phyloP scores from a whole-genome alignment of 208 protist species.

The Leishmania mexicana region DNA sequence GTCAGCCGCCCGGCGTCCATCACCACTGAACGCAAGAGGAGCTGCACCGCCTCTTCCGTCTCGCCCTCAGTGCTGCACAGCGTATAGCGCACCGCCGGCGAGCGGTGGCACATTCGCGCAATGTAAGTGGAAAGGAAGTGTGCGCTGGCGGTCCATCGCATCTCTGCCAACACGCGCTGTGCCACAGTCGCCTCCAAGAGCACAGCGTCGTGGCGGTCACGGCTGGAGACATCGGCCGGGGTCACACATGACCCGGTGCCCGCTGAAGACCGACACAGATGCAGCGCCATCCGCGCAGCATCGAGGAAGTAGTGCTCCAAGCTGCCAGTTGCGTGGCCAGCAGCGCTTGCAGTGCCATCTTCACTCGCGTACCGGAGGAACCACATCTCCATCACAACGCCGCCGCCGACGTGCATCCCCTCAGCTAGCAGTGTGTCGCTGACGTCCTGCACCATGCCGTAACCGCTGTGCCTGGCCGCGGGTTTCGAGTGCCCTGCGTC shows the following conservation, averaged over 20 bases:
- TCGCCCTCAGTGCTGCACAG: slow-evolving; percentile 36
- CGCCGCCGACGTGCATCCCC: slow-evolving; percentile 35
- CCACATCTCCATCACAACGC: slow-evolving; percentile 60
- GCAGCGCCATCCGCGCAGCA: slow-evolving; percentile 20
- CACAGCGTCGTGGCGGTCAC: neutral
- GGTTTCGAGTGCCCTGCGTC: neutral
- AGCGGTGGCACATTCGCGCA: slow-evolving; percentile 11
- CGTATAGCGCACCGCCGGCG: slow-evolving; percentile 10
- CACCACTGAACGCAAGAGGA: slow-evolving; percentile 29
- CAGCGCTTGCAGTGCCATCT: neutral
- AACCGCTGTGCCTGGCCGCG: neutral
- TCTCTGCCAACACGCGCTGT: slow-evolving; percentile 8
- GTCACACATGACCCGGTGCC: too few relatives aligned
- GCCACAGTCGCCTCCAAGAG: slow-evolving; percentile 6
- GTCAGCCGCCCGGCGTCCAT: slow-evolving; percentile 26
- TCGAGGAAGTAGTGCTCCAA: slow-evolving; percentile 30
- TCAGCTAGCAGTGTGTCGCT: slow-evolving; percentile 45
- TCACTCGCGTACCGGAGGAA: slow-evolving; percentile 28
- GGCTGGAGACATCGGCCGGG: neutral
- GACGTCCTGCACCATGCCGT: slow-evolving; percentile 37
- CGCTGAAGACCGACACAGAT: slow-evolving; percentile 12
- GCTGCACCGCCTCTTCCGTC: slow-evolving; percentile 33
- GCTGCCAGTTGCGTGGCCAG: neutral
- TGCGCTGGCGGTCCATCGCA: slow-evolving; percentile 23
- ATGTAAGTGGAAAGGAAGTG: slow-evolving; percentile 66